phyloP scores from a whole-genome alignment of 768 basidiomycete species.

The Chiua virens region DNA sequence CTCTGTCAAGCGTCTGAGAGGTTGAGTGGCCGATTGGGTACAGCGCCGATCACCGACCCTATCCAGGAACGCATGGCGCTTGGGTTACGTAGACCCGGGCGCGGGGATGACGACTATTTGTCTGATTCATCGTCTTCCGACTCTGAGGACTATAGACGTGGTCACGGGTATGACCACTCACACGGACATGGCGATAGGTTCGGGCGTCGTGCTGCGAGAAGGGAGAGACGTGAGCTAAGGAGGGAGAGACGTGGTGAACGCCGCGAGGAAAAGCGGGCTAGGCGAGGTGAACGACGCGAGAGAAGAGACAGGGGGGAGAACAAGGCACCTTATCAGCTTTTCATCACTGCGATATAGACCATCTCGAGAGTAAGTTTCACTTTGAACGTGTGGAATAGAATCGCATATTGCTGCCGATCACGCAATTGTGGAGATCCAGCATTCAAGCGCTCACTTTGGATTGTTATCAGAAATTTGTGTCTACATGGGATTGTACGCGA shows the following conservation, averaged over 20 bases:
- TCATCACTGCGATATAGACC: constrained; percentile 6
- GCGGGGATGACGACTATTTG: background rate
- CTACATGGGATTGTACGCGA: no score
- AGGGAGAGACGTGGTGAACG: constrained; percentile 1
- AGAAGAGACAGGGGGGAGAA: constrained; percentile 18
- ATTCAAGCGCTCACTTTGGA: no score
- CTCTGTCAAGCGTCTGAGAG: constrained; percentile 34
- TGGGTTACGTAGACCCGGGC: constrained; percentile 9
- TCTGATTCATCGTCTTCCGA: background rate
- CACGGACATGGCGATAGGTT: constrained; percentile 3
- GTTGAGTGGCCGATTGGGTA: constrained; percentile 26
- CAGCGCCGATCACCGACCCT: constrained; percentile 21
- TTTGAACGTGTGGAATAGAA: no score
- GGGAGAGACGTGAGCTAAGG: constrained; percentile 13
- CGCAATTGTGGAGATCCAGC: no score
- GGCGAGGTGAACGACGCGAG: constrained; percentile 10
- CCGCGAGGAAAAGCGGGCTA: constrained; percentile 13
- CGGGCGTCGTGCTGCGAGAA: constrained; percentile 3
- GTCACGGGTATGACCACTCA: background rate
- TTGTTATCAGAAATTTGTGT: no score
- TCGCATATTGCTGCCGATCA: no score
- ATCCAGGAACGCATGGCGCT: constrained; percentile 19
- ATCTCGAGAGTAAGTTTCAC: no score
- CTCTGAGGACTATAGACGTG: constrained; percentile 1
- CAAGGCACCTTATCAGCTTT: constrained; percentile 21